Evolutionary conservation across 1,284 basidiomycete genomes (phyloP).

Genomic region (Apiotrichum porosum): DNA sequence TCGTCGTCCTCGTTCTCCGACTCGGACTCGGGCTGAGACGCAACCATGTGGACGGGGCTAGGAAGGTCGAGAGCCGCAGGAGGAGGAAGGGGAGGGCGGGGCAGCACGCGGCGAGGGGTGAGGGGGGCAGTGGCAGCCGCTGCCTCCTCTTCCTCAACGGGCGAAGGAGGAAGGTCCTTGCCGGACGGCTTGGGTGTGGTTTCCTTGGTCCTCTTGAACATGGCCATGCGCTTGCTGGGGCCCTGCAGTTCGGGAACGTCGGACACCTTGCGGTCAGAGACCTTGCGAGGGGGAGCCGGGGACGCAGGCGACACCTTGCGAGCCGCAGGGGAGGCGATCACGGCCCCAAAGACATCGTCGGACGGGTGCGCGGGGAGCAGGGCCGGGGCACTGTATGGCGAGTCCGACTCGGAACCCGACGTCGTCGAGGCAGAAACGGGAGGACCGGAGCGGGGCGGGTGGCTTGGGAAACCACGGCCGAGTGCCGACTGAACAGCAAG

Average conservation of each 20-base stretch:
- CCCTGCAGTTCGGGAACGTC: slow-evolving; percentile 30
- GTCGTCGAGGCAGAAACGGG: not conserved
- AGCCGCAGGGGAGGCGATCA: slow-evolving; percentile 10
- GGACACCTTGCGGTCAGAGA: slow-evolving; percentile 16
- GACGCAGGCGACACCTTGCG: not conserved
- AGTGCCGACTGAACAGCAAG: slow-evolving; percentile 44
- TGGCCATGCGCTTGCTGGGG: slow-evolving; percentile 34
- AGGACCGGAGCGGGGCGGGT: not conserved
- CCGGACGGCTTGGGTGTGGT: slow-evolving; percentile 13
- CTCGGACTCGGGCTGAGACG: slow-evolving; percentile 7
- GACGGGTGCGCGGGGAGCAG: not conserved
- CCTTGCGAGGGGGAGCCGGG: slow-evolving; percentile 1
- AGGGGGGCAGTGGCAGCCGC: not conserved
- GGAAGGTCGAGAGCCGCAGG: slow-evolving; percentile 31
- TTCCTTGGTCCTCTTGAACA: slow-evolving; percentile 11
- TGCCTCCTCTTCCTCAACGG: too few relatives aligned
- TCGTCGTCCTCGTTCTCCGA: slow-evolving; percentile 7
- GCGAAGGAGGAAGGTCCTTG: slow-evolving; percentile 21
- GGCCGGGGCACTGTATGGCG: not conserved
- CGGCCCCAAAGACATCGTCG: slow-evolving; percentile 13
- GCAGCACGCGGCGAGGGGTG: slow-evolving; percentile 5
- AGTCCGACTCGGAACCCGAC: not conserved
- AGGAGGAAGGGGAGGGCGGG: slow-evolving; percentile 26
- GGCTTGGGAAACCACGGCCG: slow-evolving; percentile 38
- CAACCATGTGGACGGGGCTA: slow-evolving; percentile 25